These are phyloP conservation scores for Pseudogymnoascus sp. DNA, from an alignment of 2,329 filamentous ascomycete genomes.

Conservation along the genomic window DNA sequence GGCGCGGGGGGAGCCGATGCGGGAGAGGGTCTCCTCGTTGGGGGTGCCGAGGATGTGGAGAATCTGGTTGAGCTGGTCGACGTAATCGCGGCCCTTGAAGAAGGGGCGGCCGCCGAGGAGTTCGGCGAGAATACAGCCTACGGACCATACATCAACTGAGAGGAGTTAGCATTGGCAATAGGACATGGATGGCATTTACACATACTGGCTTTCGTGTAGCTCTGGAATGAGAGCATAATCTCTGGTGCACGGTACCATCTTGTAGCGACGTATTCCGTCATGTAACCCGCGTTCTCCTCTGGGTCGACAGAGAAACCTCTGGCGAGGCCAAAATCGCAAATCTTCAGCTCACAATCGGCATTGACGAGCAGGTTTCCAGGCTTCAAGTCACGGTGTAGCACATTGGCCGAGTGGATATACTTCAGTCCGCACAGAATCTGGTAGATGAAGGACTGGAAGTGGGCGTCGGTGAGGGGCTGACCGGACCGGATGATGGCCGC, in stretches of 20 bases:
- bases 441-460: conserved; percentile 99
- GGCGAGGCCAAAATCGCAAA: conserved; percentile 94
- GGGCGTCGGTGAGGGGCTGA: conserved; percentile 92
- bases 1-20: conserved; percentile 89
- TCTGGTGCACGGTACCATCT: conserved; percentile 98
- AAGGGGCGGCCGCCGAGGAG: conserved; percentile 92
- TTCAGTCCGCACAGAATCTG: conserved; percentile 98
- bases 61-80: conserved; percentile 99
- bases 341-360: conserved; percentile 98
- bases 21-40: conserved; percentile 85
- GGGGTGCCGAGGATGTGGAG: conserved; percentile 95
- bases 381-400: conserved; percentile 93
- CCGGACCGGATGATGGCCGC: conserved; percentile 96
- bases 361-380: conserved; percentile 96
- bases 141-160: conserved; percentile 99
- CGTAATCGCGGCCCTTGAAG: conserved; percentile 98
- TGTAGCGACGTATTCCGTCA: conserved; percentile 98
- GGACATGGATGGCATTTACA: conserved; percentile 29
- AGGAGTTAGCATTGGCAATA: conserved; percentile 14
- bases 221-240: conserved; percentile 99
- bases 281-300: conserved; percentile 97
- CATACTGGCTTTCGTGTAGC: conserved; percentile 99
- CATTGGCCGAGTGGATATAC: conserved; percentile 98
- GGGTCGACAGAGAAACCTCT: conserved; percentile 95
- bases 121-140: conserved; percentile 95